Evolutionary conservation across 2,329 filamentous ascomycete genomes (phyloP), one percentile per base, ranked within the genome.

Genomic region (Colletotrichum sp.): DNA sequence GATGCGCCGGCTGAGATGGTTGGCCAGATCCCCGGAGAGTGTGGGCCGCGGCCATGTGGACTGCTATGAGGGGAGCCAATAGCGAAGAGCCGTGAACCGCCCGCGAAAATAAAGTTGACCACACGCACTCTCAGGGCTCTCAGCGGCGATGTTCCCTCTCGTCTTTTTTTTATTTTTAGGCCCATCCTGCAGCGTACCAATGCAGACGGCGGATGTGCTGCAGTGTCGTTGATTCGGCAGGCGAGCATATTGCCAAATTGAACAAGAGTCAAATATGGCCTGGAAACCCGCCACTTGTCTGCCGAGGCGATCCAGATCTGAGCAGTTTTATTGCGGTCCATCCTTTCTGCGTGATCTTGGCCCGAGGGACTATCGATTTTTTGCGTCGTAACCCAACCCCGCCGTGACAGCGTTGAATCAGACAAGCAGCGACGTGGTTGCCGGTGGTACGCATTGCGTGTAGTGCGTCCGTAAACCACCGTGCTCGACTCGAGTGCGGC

Each of bases 41-140:
- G 65, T 66, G 71, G 59, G 60, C 24, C 28, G 26, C 8, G 9
- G 24, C 60, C 71, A 63, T 55, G 36, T 67, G 66, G 71, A 12
- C n/a, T 66, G 5, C 68, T 66, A 39, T 16, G 71, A 66, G 30
- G 24, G 52, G 36, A 70, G 32, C 76, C 76, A 77, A 77, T 77
- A 13, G 52, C 13, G 32, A 52, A 55, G 34, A 63, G 21, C 55
- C 28, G 16, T 32, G 73, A 77, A 44, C 76, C 76, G 76, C 76
- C 69, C 52, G 60, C 49, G 12, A 32, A 76, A 74, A 77, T 77
- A 77, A 64, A 72, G 76, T 77, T 77, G 69, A 70, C 55, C 67
- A 36, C 30, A 63, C 75, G 44, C 10, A 49, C 13, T 59, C 36
- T 64, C 21, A 49, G n/a, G n/a, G 44, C 44, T 49, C 28, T 15